Conservation (phyloP, 2,329 filamentous ascomycete genomes). For the Endocalyx cinctus region DNA sequence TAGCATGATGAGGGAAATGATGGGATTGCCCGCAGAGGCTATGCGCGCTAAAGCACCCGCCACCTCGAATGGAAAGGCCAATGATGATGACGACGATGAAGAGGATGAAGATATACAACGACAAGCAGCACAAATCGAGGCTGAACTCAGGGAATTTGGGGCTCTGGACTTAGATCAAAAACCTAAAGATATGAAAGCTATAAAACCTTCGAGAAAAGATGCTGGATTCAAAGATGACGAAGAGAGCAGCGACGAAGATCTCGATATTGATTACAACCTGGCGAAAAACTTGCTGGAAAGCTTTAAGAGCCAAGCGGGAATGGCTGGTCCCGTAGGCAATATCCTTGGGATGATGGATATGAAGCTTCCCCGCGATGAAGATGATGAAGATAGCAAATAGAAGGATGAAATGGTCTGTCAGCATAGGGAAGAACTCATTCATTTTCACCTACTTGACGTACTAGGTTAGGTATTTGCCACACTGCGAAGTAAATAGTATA, state of each 20-base stretch:
- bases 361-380: conserved; percentile 74
- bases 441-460: too few species aligned
- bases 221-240: conserved; percentile 34
- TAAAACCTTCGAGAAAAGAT: conserved; percentile 12
- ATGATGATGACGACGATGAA: conserved; percentile 26
- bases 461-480: too few species aligned
- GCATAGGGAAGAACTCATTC: too few species aligned
- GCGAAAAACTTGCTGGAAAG: conserved; percentile 88
- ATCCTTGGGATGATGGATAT: conserved; percentile 83
- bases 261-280: conserved; percentile 80
- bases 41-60: conserved; percentile 3
- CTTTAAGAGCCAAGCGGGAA: conserved; percentile 84
- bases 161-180: conserved; percentile 52
- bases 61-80: neutral
- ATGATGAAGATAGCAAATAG: conserved; percentile 37
- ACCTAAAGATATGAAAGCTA: conserved; percentile 21
- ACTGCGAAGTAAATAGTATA: too few species aligned
- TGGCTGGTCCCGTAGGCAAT: conserved; percentile 82
- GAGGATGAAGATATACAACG: conserved; percentile 57
- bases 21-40: conserved; percentile 54
- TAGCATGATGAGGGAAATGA: conserved; percentile 87
- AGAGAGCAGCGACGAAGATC: conserved; percentile 50
- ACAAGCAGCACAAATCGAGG: conserved; percentile 65
- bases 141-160: conserved; percentile 65
- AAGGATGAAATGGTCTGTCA: conserved; percentile 3